Percentiles rank a stretch among this genome's conserved stretches.
Conservation (phyloP, 169 alveolate species). For the Cytauxzoon felis region DNA sequence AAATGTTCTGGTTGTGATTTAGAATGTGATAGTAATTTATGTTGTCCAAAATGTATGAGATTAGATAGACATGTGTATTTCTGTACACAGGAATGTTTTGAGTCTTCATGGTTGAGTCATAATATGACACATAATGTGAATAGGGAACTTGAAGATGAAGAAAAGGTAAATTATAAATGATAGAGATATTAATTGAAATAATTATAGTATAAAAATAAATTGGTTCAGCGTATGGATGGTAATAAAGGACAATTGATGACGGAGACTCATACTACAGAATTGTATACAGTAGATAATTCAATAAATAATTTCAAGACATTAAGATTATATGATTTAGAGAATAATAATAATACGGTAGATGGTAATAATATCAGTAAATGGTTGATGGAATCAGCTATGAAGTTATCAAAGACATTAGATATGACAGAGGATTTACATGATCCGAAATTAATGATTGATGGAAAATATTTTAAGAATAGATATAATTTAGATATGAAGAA, state of each 20-base stretch:
- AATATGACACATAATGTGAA: background rate
- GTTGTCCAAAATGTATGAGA: background rate
- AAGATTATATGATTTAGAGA: background rate
- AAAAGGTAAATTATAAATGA: too few species aligned
- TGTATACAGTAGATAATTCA: too few species aligned
- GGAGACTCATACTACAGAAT: too few species aligned
- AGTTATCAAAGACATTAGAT: background rate
- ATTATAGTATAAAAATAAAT: too few species aligned
- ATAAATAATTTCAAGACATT: background rate
- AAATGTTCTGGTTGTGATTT: background rate
- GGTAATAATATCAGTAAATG: background rate
- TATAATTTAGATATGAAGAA: too few species aligned
- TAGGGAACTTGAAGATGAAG: too few species aligned
- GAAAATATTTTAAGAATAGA: too few species aligned
- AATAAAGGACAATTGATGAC: too few species aligned
- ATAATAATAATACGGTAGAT: background rate
- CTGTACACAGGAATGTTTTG: background rate
- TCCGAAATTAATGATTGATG: too few species aligned
- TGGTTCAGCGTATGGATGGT: too few species aligned
- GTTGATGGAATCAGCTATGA: background rate
- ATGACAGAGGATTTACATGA: background rate
- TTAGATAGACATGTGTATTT: background rate
- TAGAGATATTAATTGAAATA: too few species aligned
- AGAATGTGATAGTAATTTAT: background rate
- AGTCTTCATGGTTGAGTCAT: background rate